These are phyloP conservation scores for Talaromyces trachyspermus DNA, from an alignment of 495 filamentous ascomycete species.

Conservation along the genomic window DNA sequence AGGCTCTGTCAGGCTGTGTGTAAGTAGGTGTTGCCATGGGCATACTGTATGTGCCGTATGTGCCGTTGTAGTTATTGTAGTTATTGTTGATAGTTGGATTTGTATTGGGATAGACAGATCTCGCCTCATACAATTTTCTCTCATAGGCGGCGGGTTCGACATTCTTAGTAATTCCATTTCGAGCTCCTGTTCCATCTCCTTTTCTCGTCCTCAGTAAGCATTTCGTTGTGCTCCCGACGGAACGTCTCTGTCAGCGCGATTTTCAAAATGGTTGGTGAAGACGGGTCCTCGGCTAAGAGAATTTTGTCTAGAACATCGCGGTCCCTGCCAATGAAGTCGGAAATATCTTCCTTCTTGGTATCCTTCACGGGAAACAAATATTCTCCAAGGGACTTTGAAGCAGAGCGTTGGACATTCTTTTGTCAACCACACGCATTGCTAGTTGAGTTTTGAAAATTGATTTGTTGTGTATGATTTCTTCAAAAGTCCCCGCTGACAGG, in stretches of 20 bases:
- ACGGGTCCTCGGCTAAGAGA: slow-evolving; percentile 27
- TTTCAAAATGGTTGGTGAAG: slow-evolving; percentile 36
- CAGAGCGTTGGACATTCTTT: slow-evolving; percentile 60
- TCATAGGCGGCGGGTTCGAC: slow-evolving; percentile 32
- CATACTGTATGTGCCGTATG: too few species aligned
- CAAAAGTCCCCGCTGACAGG: slow-evolving; percentile 69
- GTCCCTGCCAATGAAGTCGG: slow-evolving; percentile 54
- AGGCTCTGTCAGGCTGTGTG: background rate
- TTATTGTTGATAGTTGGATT: background rate
- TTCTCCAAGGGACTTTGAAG: slow-evolving; percentile 38
- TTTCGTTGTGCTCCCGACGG: slow-evolving; percentile 46
- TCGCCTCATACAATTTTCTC: slow-evolving; percentile 11
- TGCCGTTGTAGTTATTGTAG: too few species aligned
- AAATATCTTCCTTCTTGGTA: slow-evolving; percentile 45
- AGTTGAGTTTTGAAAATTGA: slow-evolving; percentile 76
- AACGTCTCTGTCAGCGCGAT: slow-evolving; percentile 54
- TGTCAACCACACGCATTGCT: slow-evolving; percentile 71
- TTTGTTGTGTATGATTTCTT: slow-evolving; percentile 62
- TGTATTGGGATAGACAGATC: background rate
- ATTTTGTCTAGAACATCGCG: slow-evolving; percentile 61
- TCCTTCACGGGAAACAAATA: slow-evolving; percentile 52
- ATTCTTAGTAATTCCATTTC: slow-evolving; percentile 40
- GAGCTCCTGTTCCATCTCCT: slow-evolving; percentile 36
- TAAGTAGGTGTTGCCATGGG: background rate
- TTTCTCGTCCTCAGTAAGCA: slow-evolving; percentile 49